Evolutionary conservation across 2,329 filamentous ascomycete species (phyloP), one percentile per base, ranked within the genome.

Genomic region (Hymenotorrendiella dingleyae): DNA sequence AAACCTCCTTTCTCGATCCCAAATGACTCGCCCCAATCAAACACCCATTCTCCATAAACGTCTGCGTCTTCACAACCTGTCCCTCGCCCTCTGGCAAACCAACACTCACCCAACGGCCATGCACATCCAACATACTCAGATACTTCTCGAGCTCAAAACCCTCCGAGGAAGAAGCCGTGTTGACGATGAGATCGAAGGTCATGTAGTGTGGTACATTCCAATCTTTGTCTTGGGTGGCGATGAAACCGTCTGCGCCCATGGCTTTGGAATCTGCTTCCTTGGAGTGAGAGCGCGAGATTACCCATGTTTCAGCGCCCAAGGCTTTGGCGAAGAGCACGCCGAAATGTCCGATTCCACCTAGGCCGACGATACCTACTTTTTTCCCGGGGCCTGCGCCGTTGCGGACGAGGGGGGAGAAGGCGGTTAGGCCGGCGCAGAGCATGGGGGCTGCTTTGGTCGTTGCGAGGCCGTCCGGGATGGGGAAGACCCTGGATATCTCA

Each of bases 341-440:
- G 55, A 84, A 83, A 65, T 87, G 83, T 5, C 83, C 83, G 43
- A 86, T 75, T 10, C 82, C 82, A 14, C 82, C 82, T 52, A 88
- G 69, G 49, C 85, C 85, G 7, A 88, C 77, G 47, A 90, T 77
- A 27, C 76, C 85, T 17, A 89, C 79, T 68, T 86, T 87, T 71
- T 86, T 87, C 49, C 87, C 86, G 1, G 84, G 84, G 0, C 84
- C 84, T 46, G 76, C 74, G 17, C 84, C 84, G 58, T 89, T 81
- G 36, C 86, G 76, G 50, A 86, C 81, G 11, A 94, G 72, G 1
- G 88, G 87, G 47, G 78, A 84, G 68, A 81, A 94, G 46, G 80
- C 80, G 3, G 88, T 94, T 52, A 94, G 72, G 50, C 88, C 88
- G 29, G 86, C 88, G 64, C 88, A 94, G 54, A 93, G 74, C 84